A percentile compares a stretch with the other conserved stretches of the same genome.
Conservation (phyloP, 345 rosid genomes). For the Eucalyptus cladocalyx region DNA sequence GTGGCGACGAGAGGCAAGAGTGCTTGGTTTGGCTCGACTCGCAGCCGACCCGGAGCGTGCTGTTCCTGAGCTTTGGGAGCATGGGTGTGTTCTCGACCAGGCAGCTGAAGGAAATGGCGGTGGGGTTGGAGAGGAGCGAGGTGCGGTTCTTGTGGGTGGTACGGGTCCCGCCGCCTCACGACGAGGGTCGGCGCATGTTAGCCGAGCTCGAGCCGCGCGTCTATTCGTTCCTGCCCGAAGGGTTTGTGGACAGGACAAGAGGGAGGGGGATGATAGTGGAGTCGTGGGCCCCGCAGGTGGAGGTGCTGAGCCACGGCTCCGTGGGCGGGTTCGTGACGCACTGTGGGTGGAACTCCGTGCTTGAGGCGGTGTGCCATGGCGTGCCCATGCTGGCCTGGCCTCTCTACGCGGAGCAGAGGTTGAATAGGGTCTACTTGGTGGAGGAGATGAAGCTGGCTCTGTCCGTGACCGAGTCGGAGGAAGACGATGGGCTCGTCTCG, state of each 20-base stretch:
- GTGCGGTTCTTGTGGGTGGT: conserved; percentile 35
- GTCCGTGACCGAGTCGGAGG: background rate
- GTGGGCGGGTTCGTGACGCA: conserved; percentile 7
- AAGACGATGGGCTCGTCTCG: conserved; percentile 2
- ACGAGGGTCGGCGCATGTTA: background rate
- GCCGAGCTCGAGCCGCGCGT: background rate
- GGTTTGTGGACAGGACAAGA: conserved; percentile 19
- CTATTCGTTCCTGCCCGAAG: conserved; percentile 9
- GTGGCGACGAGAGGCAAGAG: background rate
- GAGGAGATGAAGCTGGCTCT: conserved; percentile 13
- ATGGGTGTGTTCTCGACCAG: conserved; percentile 4
- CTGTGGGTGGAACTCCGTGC: conserved; percentile 6
- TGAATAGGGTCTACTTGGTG: background rate
- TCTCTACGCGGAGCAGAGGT: conserved; percentile 23
- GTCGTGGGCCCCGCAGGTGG: conserved; percentile 3
- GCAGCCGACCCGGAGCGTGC: conserved; percentile 14
- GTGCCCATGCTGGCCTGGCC: conserved; percentile 45
- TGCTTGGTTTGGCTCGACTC: conserved; percentile 19
- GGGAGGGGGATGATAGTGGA: background rate
- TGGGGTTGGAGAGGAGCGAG: conserved; percentile 19
- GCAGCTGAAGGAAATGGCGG: conserved; percentile 28
- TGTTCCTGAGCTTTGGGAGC: conserved; percentile 27
- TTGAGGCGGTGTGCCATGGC: conserved; percentile 24
- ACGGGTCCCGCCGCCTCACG: conserved; percentile 1
- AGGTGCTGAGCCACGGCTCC: background rate